A percentile compares a stretch with the other conserved stretches of the same genome.
Conservation (phyloP, 2,329 filamentous ascomycete genomes). For the Emergomyces orientalis region DNA sequence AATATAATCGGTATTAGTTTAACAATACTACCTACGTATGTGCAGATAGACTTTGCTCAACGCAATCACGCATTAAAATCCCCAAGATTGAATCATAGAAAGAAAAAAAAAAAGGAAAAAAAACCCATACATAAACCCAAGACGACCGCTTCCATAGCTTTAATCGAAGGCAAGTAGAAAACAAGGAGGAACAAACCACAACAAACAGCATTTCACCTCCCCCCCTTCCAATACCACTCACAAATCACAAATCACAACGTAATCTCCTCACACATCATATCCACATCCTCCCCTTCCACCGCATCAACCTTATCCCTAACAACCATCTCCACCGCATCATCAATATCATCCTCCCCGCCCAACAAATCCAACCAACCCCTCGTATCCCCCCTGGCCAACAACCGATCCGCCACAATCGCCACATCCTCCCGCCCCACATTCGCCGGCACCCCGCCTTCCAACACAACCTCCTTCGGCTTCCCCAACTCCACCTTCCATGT, state of each 20-base stretch:
- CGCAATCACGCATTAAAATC: too few relatives aligned
- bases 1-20: not conserved
- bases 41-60: too few relatives aligned
- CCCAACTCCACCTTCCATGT: slow-evolving; percentile 42
- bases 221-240: not conserved
- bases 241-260: not conserved
- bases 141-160: too few relatives aligned
- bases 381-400: slow-evolving; percentile 41
- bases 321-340: slow-evolving; percentile 39
- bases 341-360: slow-evolving; percentile 41
- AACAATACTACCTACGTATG: too few relatives aligned
- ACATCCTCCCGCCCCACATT: slow-evolving; percentile 43
- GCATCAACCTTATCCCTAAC: slow-evolving; percentile 39
- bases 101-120: too few relatives aligned
- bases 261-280: slow-evolving; percentile 34
- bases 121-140: too few relatives aligned
- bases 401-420: slow-evolving; percentile 41
- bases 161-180: too few relatives aligned
- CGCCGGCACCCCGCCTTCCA: slow-evolving; percentile 30
- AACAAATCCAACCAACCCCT: slow-evolving; percentile 48
- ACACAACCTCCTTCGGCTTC: slow-evolving; percentile 26
- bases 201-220: too few relatives aligned
- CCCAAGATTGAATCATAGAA: too few relatives aligned
- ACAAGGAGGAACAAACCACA: too few relatives aligned
- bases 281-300: slow-evolving; percentile 44